Percentiles rank a stretch among this genome's conserved stretches.
These are phyloP conservation scores for Solanum sitiens DNA, from an alignment of 257 asterid genomes.

Conservation along the genomic window DNA sequence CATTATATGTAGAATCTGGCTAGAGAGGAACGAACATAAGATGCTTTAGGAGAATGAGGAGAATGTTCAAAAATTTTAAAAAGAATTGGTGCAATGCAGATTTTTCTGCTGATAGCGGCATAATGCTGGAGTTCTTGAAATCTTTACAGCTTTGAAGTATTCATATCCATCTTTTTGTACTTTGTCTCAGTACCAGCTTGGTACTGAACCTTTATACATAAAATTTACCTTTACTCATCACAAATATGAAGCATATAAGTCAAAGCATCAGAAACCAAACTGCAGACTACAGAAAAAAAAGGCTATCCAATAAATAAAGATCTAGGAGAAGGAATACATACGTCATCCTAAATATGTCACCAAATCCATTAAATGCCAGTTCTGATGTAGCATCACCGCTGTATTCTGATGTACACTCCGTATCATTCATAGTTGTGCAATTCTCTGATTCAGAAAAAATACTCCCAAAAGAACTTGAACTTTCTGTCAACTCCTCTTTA, in stretches of 20 bases:
- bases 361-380: not conserved
- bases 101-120: not conserved
- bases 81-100: not conserved
- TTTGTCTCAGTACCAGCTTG: not conserved
- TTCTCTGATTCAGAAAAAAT: not conserved
- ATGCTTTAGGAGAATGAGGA: not conserved
- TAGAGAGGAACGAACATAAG: not conserved
- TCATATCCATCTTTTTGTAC: not conserved
- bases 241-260: not conserved
- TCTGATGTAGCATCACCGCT: not conserved
- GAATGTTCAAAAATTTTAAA: not conserved
- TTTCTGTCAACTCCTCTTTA: not conserved
- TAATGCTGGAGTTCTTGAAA: not conserved
- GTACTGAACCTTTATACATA: not conserved
- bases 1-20: not conserved
- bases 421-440: not conserved
- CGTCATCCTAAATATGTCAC: conserved; percentile 1
- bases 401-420: not conserved
- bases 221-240: not conserved
- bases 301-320: not conserved
- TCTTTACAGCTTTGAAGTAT: not conserved
- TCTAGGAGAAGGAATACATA: not conserved
- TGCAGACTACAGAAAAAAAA: not conserved
- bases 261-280: not conserved
- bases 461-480: conserved; percentile 9